Conservation (phyloP, 352 stramenopile species). For the Phytophthora foliorum region DNA sequence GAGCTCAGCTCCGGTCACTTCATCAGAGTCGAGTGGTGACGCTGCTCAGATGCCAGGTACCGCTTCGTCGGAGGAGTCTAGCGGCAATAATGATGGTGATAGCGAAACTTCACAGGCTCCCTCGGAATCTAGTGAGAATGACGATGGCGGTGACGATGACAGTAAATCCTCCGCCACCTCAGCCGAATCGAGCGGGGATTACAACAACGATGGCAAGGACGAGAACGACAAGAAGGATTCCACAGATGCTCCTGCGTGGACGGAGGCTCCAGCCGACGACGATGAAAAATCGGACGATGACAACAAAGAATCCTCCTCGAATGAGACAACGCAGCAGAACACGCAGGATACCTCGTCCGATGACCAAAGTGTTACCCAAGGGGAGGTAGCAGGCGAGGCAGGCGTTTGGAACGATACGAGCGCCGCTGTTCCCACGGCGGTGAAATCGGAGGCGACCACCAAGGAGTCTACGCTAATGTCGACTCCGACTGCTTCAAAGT, state of each 20-base stretch:
- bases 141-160: neutral
- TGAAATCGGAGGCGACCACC: neutral
- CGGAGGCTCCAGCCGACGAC: neutral
- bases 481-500: neutral
- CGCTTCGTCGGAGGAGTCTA: conserved; percentile 6
- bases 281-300: conserved; percentile 24
- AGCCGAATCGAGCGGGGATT: neutral
- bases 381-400: conserved; percentile 22
- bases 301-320: conserved; percentile 4
- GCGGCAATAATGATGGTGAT: neutral
- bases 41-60: neutral
- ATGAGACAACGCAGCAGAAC: conserved; percentile 13
- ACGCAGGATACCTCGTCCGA: conserved; percentile 11
- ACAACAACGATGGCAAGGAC: neutral
- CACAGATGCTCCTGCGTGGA: neutral
- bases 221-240: conserved; percentile 4
- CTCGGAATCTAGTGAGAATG: neutral
- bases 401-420: conserved; percentile 7
- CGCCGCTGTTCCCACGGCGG: neutral
- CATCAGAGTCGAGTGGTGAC: neutral
- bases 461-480: conserved; percentile 4
- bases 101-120: neutral
- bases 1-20: neutral
- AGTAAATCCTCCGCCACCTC: conserved; percentile 1
- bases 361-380: conserved; percentile 25